Percentiles rank a stretch among this genome's conserved stretches.
Conservation (phyloP, 495 filamentous ascomycete species). For the Letharia lupina region DNA sequence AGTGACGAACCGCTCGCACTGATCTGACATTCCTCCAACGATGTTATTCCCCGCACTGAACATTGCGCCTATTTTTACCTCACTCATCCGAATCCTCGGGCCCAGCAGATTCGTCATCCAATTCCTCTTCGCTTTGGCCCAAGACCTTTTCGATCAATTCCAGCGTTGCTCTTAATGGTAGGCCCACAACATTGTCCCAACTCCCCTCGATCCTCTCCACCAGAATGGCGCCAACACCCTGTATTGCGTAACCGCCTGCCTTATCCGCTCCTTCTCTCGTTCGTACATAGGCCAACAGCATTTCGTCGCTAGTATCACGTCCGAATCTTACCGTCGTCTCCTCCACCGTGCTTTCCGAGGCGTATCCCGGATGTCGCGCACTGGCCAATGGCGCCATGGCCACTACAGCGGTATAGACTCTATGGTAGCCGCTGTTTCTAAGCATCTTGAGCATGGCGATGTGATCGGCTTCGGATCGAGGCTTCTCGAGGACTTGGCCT, state of each 20-base stretch:
- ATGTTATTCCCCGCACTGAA: not conserved
- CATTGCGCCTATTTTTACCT: not conserved
- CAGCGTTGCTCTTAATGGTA: slow-evolving; percentile 75
- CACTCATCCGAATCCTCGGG: slow-evolving; percentile 17
- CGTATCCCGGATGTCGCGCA: slow-evolving; percentile 74
- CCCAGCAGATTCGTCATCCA: slow-evolving; percentile 30
- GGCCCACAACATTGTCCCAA: slow-evolving; percentile 92
- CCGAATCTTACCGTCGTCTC: slow-evolving; percentile 82
- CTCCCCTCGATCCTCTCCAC: slow-evolving; percentile 82
- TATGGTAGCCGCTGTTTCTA: slow-evolving; percentile 63
- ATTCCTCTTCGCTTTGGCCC: slow-evolving; percentile 37
- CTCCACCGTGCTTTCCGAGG: slow-evolving; percentile 69
- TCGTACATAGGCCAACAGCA: slow-evolving; percentile 77
- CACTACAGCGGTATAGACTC: slow-evolving; percentile 75
- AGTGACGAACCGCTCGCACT: not conserved
- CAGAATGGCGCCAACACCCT: slow-evolving; percentile 76
- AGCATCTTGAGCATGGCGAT: slow-evolving; percentile 70
- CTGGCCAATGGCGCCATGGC: slow-evolving; percentile 71
- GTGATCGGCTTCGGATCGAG: slow-evolving; percentile 69
- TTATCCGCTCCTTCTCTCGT: slow-evolving; percentile 94
- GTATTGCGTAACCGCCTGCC: slow-evolving; percentile 91
- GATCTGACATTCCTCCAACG: not conserved
- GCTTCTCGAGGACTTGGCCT: slow-evolving; percentile 84
- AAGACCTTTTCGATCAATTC: slow-evolving; percentile 79
- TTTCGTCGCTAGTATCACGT: slow-evolving; percentile 62